A percentile compares a stretch with the other conserved stretches of the same genome.
These are phyloP conservation scores for Galerina sulciceps DNA, from an alignment of 768 basidiomycete species.

Conservation along the genomic window DNA sequence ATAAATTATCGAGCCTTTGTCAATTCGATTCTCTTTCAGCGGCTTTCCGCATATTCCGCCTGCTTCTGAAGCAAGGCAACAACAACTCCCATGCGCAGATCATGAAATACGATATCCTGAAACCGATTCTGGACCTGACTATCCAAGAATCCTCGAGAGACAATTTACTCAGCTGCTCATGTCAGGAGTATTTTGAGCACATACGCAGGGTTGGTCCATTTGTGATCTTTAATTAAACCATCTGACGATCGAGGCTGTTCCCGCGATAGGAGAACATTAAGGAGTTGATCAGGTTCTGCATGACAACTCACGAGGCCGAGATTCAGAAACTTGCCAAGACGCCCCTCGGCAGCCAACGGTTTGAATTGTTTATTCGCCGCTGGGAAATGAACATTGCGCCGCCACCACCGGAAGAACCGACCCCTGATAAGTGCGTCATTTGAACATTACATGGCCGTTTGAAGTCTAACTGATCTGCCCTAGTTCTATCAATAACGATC, in stretches of 20 bases:
- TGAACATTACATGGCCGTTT: background rate
- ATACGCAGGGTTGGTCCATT: slow-evolving; percentile 75
- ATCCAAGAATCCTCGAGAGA: slow-evolving; percentile 82
- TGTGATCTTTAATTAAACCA: background rate
- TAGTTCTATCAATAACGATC: slow-evolving; percentile 42
- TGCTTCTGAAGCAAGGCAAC: slow-evolving; percentile 83
- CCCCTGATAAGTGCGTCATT: slow-evolving; percentile 52
- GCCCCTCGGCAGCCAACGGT: slow-evolving; percentile 66
- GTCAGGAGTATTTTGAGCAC: slow-evolving; percentile 93
- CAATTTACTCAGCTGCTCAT: slow-evolving; percentile 92
- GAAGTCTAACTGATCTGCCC: slow-evolving; percentile 5
- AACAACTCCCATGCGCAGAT: slow-evolving; percentile 73
- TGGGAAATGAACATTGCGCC: slow-evolving; percentile 96
- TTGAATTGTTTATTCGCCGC: slow-evolving; percentile 72
- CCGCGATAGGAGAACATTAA: slow-evolving; percentile 82
- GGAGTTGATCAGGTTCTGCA: slow-evolving; percentile 80
- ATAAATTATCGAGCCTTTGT: background rate
- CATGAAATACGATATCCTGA: slow-evolving; percentile 83
- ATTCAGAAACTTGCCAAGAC: slow-evolving; percentile 68
- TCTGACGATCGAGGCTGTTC: slow-evolving; percentile 1
- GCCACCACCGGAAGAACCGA: slow-evolving; percentile 58
- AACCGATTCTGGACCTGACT: slow-evolving; percentile 85
- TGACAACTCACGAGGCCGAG: slow-evolving; percentile 72
- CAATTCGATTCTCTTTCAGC: slow-evolving; percentile 47
- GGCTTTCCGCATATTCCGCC: slow-evolving; percentile 90